phyloP scores from a whole-genome alignment of 2,329 filamentous ascomycete species.

The Thelonectria rubi region DNA sequence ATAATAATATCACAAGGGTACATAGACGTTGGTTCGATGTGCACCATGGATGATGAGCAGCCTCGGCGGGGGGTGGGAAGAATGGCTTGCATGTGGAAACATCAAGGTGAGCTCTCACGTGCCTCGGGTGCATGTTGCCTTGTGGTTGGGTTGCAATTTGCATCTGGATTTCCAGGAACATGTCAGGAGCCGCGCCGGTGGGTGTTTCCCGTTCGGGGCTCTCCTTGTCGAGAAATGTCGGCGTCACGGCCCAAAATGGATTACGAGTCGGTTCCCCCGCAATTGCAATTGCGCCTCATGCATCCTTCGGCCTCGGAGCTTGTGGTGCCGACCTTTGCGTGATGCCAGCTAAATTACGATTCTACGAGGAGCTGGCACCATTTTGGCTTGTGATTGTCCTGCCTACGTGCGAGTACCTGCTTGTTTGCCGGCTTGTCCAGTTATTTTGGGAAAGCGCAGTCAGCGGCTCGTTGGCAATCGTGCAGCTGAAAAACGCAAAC shows the following conservation, averaged over 20 bases:
- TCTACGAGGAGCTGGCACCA: neutral
- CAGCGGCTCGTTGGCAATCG: neutral
- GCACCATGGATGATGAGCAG: neutral
- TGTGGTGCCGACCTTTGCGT: neutral
- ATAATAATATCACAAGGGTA: conserved; percentile 23
- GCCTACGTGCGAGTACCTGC: too few relatives aligned
- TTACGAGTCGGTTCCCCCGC: neutral
- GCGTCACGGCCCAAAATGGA: neutral
- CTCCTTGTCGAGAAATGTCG: neutral
- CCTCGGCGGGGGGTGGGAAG: neutral
- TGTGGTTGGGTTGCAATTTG: neutral
- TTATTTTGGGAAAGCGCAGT: neutral
- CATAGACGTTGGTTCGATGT: neutral
- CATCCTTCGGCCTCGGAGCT: neutral
- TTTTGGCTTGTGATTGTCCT: conserved; percentile 7
- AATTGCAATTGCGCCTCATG: conserved; percentile 1
- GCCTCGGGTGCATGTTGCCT: neutral
- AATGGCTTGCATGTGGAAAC: conserved; percentile 27
- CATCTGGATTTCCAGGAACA: neutral
- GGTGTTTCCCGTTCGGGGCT: neutral
- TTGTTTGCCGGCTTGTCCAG: too few relatives aligned
- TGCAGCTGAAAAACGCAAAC: neutral
- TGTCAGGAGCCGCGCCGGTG: neutral
- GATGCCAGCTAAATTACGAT: too few relatives aligned
- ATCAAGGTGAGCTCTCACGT: neutral